Conservation (phyloP, 805 yeast species). For the Kluyveromyces lactis region DNA sequence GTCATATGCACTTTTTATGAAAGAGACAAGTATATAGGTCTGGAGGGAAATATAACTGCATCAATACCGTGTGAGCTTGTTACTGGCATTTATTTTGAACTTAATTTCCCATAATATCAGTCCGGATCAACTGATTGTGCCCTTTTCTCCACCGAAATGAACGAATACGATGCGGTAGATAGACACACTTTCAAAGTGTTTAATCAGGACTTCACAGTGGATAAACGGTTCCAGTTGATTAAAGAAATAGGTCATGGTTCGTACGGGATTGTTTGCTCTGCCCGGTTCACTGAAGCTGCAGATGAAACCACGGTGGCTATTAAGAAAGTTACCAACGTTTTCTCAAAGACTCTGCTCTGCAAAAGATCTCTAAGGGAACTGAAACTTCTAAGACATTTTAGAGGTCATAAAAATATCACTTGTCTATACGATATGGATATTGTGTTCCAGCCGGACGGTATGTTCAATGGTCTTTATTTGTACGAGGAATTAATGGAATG, state of each 20-base stretch:
- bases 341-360: slow-evolving; percentile 82
- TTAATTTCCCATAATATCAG: no score
- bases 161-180: slow-evolving; percentile 27
- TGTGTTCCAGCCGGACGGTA: slow-evolving; percentile 52
- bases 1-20: no score
- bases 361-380: slow-evolving; percentile 88
- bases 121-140: no score
- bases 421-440: slow-evolving; percentile 92
- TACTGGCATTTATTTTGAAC: no score
- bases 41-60: no score
- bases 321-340: slow-evolving; percentile 91
- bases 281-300: slow-evolving; percentile 63
- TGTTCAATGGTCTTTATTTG: slow-evolving; percentile 83
- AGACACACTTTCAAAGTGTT: slow-evolving; percentile 54
- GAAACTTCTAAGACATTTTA: slow-evolving; percentile 81
- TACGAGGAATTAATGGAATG: slow-evolving; percentile 98
- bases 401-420: slow-evolving; percentile 95
- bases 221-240: slow-evolving; percentile 76
- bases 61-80: no score
- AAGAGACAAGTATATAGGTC: no score
- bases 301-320: slow-evolving; percentile 87
- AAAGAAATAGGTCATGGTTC: slow-evolving; percentile 98
- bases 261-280: slow-evolving; percentile 94
- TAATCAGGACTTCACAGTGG: slow-evolving; percentile 90
- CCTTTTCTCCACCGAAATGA: no score